These are phyloP conservation scores for Hypoxylon lienhwacheense DNA, from an alignment of 495 filamentous ascomycete species.

Conservation along the genomic window DNA sequence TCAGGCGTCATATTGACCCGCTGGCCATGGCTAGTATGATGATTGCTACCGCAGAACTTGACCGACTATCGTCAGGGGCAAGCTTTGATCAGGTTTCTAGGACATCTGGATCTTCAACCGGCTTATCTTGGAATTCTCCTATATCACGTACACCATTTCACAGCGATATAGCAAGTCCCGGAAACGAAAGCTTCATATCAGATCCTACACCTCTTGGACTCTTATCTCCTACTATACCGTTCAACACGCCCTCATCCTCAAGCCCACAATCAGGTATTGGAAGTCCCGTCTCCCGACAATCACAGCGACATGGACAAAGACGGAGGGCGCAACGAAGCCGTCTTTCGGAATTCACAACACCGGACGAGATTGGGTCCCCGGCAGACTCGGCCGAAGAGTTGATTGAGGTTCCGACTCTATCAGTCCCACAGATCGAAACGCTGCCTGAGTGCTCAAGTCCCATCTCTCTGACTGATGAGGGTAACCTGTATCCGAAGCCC, in stretches of 20 bases:
- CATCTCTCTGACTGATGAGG: background rate
- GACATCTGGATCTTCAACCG: conserved; percentile 16
- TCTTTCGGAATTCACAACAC: conserved; percentile 38
- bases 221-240: conserved; percentile 11
- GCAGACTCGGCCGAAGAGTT: conserved; percentile 15
- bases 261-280: conserved; percentile 3
- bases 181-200: conserved; percentile 8
- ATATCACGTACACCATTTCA: conserved; percentile 6
- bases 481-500: conserved; percentile 13
- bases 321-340: conserved; percentile 28
- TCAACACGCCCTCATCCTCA: conserved; percentile 23
- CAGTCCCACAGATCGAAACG: conserved; percentile 20
- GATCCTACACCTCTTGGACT: background rate
- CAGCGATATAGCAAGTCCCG: conserved; percentile 4
- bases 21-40: conserved; percentile 34
- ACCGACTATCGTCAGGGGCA: conserved; percentile 28
- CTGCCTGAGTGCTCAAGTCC: conserved; percentile 18
- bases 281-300: conserved; percentile 13
- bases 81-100: conserved; percentile 8
- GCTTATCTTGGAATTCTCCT: conserved; percentile 9
- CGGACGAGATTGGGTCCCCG: conserved; percentile 20
- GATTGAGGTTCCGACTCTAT: background rate
- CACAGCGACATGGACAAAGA: conserved; percentile 22
- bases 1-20: conserved; percentile 18
- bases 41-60: conserved; percentile 35